Base-by-base conservation (phyloP, 441 rosid genomes). In the Eutrema salsugineum region DNA sequence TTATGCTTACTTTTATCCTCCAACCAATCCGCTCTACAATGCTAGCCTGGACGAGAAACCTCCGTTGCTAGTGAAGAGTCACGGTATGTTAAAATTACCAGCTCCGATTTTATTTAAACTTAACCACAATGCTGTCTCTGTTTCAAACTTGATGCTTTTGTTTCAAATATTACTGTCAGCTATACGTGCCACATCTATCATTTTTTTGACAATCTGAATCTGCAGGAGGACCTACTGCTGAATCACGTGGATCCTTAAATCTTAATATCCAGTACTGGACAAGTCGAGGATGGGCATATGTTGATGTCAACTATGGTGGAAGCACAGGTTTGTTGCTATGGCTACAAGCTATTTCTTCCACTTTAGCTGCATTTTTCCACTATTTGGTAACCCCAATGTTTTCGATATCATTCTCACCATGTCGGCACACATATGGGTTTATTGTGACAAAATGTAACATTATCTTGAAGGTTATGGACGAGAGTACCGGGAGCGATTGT, bases 251-350 rank as follows among this genome's bases (percentile, higher is more conserved):
- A 70, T 82, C 75, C 43, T 78, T 94, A 79, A 85, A 86, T 77
- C 80, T 88, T 56, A 84, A 86, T 75, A 79, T 88, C 79, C 97
- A 94, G 77, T 94, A 85, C 76, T 94, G 97, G 96, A 94, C 99
- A 30, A 94, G 96, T 78, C 82, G 99, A 66, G 97, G 98, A 60
- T 94, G 99, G 98, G 98, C 97, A 54, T 76, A 85, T 72, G 91
- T 86, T 71, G 99, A 92, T 83, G 99, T 94, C 63, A 94, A 90
- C 71, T 94, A 92, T 64, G 93, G 97, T 69, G 99, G 99, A 86
- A 94, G 99, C 91, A 92, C 94, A 59, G 98, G 98, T 94, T 80
- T 71, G 91, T 86, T 57, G 47, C 60, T 56, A 58, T 48, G 39
- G 22, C 51, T 54, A 61, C 66, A 46, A 56, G 40, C 10, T 46